Evolutionary conservation across 306 rosid species (phyloP).

Genomic region (Oemleria cerasiformis): DNA sequence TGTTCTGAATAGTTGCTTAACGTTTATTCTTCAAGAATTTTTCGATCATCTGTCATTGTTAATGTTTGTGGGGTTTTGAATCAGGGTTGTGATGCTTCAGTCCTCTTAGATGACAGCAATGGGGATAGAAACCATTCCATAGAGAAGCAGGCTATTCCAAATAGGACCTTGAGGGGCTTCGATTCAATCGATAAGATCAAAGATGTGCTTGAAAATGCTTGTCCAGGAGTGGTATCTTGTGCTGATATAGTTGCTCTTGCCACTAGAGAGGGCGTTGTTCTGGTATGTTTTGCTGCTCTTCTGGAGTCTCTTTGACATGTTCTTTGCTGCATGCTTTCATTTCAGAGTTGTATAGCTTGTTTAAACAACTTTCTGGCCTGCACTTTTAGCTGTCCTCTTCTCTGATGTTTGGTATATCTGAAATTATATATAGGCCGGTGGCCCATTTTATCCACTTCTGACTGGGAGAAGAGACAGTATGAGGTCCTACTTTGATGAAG

Average conservation of each 20-base stretch:
- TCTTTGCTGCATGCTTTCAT: not conserved
- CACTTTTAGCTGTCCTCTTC: not conserved
- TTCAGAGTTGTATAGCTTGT: not conserved
- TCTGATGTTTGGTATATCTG: conserved; percentile 1
- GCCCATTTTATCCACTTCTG: conserved; percentile 76
- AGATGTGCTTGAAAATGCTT: conserved; percentile 41
- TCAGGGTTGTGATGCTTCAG: conserved; percentile 52
- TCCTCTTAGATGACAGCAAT: conserved; percentile 48
- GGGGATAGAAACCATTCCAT: conserved; percentile 34
- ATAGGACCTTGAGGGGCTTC: conserved; percentile 44
- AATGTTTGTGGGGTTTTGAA: conserved; percentile 1
- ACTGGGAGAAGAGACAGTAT: conserved; percentile 73
- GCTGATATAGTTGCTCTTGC: not conserved
- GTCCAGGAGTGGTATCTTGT: conserved; percentile 48
- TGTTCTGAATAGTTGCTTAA: too few relatives aligned
- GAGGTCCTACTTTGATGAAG: conserved; percentile 49
- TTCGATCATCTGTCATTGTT: not conserved
- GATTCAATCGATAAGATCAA: conserved; percentile 32
- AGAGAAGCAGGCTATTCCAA: conserved; percentile 84
- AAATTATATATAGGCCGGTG: conserved; percentile 64
- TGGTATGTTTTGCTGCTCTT: conserved; percentile 19
- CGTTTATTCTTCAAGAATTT: too few relatives aligned
- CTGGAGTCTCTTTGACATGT: conserved; percentile 2
- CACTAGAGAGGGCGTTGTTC: conserved; percentile 19
- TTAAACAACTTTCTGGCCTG: not conserved